phyloP scores from a whole-genome alignment of 2,329 filamentous ascomycete species.

The Trichoderma polysporum region DNA sequence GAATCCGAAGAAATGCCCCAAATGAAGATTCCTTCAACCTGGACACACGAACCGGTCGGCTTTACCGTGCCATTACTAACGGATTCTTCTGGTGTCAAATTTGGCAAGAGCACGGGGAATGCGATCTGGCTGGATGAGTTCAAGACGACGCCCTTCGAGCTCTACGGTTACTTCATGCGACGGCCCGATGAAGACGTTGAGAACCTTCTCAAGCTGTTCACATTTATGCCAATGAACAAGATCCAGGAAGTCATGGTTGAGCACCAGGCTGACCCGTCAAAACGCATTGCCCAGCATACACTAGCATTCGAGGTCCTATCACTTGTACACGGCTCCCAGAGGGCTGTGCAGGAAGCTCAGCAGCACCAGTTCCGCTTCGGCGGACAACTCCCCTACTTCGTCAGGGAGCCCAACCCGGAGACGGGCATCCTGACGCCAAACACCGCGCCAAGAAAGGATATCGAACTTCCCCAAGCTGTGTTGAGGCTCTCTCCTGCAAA shows the following conservation, averaged over 20 bases:
- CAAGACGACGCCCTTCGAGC: slow-evolving; percentile 77
- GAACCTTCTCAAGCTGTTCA: slow-evolving; percentile 82
- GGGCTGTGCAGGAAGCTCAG: slow-evolving; percentile 61
- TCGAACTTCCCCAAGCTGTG: slow-evolving; percentile 59
- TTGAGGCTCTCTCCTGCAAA: slow-evolving; percentile 57
- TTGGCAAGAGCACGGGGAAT: slow-evolving; percentile 93
- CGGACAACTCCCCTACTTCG: slow-evolving; percentile 32
- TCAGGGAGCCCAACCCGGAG: slow-evolving; percentile 32
- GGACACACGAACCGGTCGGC: slow-evolving; percentile 66
- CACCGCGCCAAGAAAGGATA: slow-evolving; percentile 52
- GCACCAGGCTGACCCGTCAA: slow-evolving; percentile 66
- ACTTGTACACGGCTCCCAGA: slow-evolving; percentile 69
- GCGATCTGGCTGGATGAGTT: slow-evolving; percentile 87
- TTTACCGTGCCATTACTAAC: slow-evolving; percentile 91
- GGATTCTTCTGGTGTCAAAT: slow-evolving; percentile 80
- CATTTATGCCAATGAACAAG: slow-evolving; percentile 72
- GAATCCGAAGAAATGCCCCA: slow-evolving; percentile 51
- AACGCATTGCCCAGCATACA: slow-evolving; percentile 76
- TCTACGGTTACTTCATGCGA: slow-evolving; percentile 88
- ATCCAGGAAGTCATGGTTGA: slow-evolving; percentile 67
- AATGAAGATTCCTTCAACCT: slow-evolving; percentile 40
- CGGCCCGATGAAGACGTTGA: slow-evolving; percentile 80
- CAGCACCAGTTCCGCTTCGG: slow-evolving; percentile 54
- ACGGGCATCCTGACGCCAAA: slow-evolving; percentile 42
- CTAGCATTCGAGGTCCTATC: slow-evolving; percentile 81